Percentiles rank a stretch among this genome's conserved stretches.
phyloP scores from a whole-genome alignment of 139 green algal species.

The Chlorella sorokiniana region DNA sequence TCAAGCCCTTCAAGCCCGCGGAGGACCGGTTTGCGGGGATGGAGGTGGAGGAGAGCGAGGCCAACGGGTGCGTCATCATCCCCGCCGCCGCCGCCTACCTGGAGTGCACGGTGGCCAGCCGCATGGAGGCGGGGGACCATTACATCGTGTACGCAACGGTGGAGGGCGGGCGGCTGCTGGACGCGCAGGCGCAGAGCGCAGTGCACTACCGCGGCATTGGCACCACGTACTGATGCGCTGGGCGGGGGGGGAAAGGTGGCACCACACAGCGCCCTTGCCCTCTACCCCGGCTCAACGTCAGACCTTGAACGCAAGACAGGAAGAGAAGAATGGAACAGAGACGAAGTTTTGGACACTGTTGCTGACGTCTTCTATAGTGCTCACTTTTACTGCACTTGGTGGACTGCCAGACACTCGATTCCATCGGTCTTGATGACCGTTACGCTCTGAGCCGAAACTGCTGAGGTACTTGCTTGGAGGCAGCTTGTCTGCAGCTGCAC shows the following conservation, averaged over 20 bases:
- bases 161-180: slow-evolving; percentile 71
- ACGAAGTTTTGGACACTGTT: too few relatives aligned
- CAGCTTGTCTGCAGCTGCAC: too few relatives aligned
- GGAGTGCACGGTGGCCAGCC: slow-evolving; percentile 77
- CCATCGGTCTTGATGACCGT: too few relatives aligned
- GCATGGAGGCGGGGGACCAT: slow-evolving; percentile 96
- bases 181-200: slow-evolving; percentile 79
- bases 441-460: too few relatives aligned
- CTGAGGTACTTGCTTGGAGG: too few relatives aligned
- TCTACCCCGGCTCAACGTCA: too few relatives aligned
- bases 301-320: too few relatives aligned
- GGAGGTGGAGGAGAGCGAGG: slow-evolving; percentile 35
- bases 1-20: slow-evolving; percentile 82
- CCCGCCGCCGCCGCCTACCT: slow-evolving; percentile 78
- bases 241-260: neutral
- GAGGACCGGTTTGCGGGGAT: slow-evolving; percentile 85
- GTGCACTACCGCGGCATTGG: slow-evolving; percentile 90
- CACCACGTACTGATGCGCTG: slow-evolving; percentile 14
- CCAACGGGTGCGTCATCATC: slow-evolving; percentile 11
- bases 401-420: too few relatives aligned
- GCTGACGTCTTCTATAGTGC: too few relatives aligned
- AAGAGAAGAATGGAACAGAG: too few relatives aligned
- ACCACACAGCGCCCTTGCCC: too few relatives aligned
- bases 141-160: slow-evolving; percentile 95
- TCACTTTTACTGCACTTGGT: too few relatives aligned